These are phyloP conservation scores for Luzula sylvatica DNA, from an alignment of 176 grass and related monocot species.

Conservation along the genomic window DNA sequence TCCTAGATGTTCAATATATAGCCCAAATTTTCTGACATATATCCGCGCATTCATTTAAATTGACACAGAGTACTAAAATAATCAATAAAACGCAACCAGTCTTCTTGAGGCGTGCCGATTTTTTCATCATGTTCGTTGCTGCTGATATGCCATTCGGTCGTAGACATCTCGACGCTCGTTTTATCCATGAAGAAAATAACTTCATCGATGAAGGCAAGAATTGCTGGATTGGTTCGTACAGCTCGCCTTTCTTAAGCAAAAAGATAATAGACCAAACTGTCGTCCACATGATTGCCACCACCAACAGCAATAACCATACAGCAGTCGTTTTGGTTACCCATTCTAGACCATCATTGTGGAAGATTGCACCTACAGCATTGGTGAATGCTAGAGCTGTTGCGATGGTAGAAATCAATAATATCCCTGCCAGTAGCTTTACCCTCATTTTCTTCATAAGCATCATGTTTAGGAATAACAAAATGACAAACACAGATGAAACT, in stretches of 20 bases:
- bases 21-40: too few relatives aligned
- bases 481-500: conserved; percentile 4
- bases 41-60: too few relatives aligned
- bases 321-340: too few relatives aligned
- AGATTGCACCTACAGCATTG: not conserved
- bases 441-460: not conserved
- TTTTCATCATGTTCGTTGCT: not conserved
- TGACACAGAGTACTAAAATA: too few relatives aligned
- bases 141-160: not conserved
- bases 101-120: too few relatives aligned
- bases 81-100: too few relatives aligned
- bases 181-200: not conserved
- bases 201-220: too few relatives aligned
- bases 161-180: not conserved
- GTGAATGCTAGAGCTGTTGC: not conserved
- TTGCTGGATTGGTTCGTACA: not conserved
- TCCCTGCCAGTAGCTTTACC: not conserved
- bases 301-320: not conserved
- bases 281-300: not conserved
- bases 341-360: not conserved
- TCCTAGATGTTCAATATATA: too few relatives aligned
- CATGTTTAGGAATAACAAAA: not conserved
- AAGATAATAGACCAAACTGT: not conserved
- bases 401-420: not conserved
- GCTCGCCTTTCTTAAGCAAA: not conserved